phyloP scores from a whole-genome alignment of 257 asterid species.

The Solanum tacnaense region DNA sequence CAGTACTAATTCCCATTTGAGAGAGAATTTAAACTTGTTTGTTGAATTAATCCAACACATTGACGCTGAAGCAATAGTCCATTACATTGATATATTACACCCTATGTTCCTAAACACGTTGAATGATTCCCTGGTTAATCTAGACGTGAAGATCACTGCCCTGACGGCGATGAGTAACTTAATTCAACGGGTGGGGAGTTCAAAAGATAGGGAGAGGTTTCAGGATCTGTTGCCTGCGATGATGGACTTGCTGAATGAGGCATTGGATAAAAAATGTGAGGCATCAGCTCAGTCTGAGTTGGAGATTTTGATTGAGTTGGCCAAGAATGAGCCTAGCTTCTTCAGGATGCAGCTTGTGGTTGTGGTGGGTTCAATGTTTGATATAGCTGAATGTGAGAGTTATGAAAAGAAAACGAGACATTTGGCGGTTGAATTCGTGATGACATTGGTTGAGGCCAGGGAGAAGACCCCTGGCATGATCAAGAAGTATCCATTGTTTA shows the following conservation, averaged over 20 bases:
- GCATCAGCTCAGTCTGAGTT: slow-evolving; percentile 13
- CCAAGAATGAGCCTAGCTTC: slow-evolving; percentile 66
- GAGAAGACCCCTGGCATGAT: slow-evolving; percentile 97
- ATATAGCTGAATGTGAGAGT: slow-evolving; percentile 66
- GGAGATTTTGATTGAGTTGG: slow-evolving; percentile 59
- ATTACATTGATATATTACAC: too few relatives aligned
- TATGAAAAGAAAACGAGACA: slow-evolving; percentile 82
- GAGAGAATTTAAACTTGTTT: background rate
- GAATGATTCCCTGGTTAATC: background rate
- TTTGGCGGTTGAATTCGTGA: slow-evolving; percentile 71
- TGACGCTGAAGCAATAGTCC: background rate
- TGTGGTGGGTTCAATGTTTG: slow-evolving; percentile 85
- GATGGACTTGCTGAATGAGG: slow-evolving; percentile 76
- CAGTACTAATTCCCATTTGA: slow-evolving; percentile 5
- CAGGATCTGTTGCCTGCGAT: slow-evolving; percentile 77
- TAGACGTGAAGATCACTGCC: background rate
- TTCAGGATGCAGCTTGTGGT: slow-evolving; percentile 80
- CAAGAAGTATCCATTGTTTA: slow-evolving; percentile 85
- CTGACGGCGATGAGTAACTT: background rate
- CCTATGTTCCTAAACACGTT: background rate
- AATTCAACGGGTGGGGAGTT: slow-evolving; percentile 9
- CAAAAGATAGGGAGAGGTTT: slow-evolving; percentile 74
- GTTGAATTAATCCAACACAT: too few relatives aligned
- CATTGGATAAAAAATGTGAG: background rate
- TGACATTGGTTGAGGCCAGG: slow-evolving; percentile 78